Base-by-base conservation (phyloP, 2,329 filamentous ascomycete genomes). In the Tolypocladium pustulatum region DNA sequence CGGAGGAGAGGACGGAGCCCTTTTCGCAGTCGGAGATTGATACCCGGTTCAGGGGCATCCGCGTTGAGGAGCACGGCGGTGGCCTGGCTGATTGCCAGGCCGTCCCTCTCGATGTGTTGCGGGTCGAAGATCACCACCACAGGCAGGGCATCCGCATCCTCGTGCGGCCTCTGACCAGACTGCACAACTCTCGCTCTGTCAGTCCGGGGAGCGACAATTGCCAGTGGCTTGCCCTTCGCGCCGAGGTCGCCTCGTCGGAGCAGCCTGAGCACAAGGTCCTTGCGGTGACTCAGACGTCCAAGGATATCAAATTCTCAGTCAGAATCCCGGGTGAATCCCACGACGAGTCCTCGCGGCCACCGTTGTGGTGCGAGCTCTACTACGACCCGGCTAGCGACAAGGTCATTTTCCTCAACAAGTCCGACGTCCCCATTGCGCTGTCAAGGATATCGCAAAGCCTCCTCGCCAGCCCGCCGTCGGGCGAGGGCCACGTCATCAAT, bases 251-350 rank as follows among this genome's bases (percentile, higher is more conserved):
- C 41, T 76, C 78, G 22, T 68, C 78, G 46, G 75, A 79, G n/a
- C 73, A 78, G 66, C 76, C 79, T n/a, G 75, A 77, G 61, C 78
- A 83, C 68, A 81, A 78, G 65, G 82, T 84, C 54, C 70, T 85
- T 32, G 82, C 82, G 40, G 81, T 85, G 65, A 83, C 81, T 63
- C 82, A 85, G 72, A 84, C 81, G 6, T 75, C 77, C 61, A 78
- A 78, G 65, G 81, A 84, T 68, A 82, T 83, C 74, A 84, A 82
- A 61, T 84, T 84, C 65, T 80, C 79, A 43, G 80, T 84, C 61
- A 74, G 77, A 55, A 81, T 84, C 59, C 82, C 81, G 5, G 75
- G 76, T 20, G 76, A 79, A 58, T 72, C 71, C 56, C 69, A 72
- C 46, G 73, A 78, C 59, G 73, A 75, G 52, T 71, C 69, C 10